Base-by-base conservation (phyloP, 306 rosid genomes). In the Cicer chorassanicum region DNA sequence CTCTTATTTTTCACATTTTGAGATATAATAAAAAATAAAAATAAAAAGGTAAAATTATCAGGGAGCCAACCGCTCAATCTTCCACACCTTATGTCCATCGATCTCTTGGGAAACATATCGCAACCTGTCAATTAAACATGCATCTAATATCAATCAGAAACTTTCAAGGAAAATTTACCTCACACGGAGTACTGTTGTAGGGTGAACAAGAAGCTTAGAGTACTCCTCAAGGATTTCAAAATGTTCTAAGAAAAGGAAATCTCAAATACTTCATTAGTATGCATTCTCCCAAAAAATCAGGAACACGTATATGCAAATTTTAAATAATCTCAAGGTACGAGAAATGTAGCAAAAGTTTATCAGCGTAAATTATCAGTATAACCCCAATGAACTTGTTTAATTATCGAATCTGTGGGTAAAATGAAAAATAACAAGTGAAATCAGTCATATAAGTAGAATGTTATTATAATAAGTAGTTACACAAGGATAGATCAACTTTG, bases 21-120 rank as follows among this genome's bases (percentile, higher is more conserved):
- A 50, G 85, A 70, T 67, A 83, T 67, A 83, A 57, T 72, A 81
- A 62, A 65, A 29, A 39, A 53, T 11, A 7, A 56, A 29, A 39
- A 53, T 15, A 7, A n/a, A n/a, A n/a, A n/a, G 55, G 16, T 18
- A 29, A 48, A 40, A 62, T 65, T n/a, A 41, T 94, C 88, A 95
- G 16, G 99, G 98, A 41, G 99, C 98, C 88, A 95, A 82, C 43
- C 98, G 91, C 81, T 92, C 92, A 73, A 92, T 51, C 82, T 85
- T 88, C 99, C 99, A 95, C 49, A 9, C 82, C 82, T 12, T 79
- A 61, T 85, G 82, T 73, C 97, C 98, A 74, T 87, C 79, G 53
- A 81, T 79, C 79, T 90, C 96, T n/a, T 43, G 68, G 36, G 96
- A 90, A 65, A 90, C 79, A 81, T 92, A 95, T 60, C 11, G 89